A percentile compares a stretch with the other conserved stretches of the same genome.
Conservation (phyloP, 2,329 filamentous ascomycete species). For the Penicillium psychrosexuale region DNA sequence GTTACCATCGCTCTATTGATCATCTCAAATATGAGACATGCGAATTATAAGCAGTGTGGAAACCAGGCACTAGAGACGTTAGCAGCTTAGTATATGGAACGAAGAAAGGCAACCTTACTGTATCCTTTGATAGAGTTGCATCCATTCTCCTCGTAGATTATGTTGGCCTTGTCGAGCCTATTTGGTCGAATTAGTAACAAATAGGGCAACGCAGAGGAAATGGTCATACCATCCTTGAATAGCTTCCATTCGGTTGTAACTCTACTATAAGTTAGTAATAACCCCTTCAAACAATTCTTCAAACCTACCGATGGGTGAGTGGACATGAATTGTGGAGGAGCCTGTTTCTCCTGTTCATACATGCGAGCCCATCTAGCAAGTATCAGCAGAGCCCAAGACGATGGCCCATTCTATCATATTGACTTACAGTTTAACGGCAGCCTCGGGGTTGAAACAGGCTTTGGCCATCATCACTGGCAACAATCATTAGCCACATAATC, state of each 20-base stretch:
- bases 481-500: conserved; percentile 13
- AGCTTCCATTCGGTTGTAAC: conserved; percentile 54
- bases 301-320: conserved; percentile 55
- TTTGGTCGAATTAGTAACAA: conserved; percentile 12
- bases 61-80: conserved; percentile 17
- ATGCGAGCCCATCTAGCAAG: conserved; percentile 49
- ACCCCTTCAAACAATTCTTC: too few species aligned
- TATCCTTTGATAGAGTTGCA: conserved; percentile 32
- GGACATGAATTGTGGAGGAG: conserved; percentile 56
- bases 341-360: conserved; percentile 45
- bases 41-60: conserved; percentile 16
- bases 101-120: conserved; percentile 22
- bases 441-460: conserved; percentile 58
- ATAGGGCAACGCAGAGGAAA: neutral
- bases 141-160: conserved; percentile 39
- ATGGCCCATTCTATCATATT: neutral
- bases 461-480: conserved; percentile 58
- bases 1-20: neutral
- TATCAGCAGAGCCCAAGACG: conserved; percentile 5
- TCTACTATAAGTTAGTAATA: conserved; percentile 23
- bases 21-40: conserved; percentile 6
- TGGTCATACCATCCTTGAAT: conserved; percentile 50
- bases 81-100: neutral
- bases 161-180: conserved; percentile 42
- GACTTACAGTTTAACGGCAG: conserved; percentile 51